These are phyloP conservation scores for Brassica carinata DNA, from an alignment of 345 rosid species.

Conservation along the genomic window DNA sequence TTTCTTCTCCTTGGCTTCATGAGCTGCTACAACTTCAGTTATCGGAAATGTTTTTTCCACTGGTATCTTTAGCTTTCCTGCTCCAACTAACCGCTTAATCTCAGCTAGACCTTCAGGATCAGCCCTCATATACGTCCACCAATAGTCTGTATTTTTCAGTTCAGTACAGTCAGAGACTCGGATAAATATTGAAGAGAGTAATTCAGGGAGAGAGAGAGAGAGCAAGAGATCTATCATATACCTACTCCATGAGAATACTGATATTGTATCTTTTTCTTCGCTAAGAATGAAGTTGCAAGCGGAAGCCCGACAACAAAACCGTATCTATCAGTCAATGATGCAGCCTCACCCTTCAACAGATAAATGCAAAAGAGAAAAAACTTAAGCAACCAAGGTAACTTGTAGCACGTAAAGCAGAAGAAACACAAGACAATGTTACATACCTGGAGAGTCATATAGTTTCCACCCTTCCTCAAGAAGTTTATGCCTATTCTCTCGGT, in stretches of 20 bases:
- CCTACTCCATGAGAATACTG: constrained; percentile 89
- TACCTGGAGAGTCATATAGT: constrained; percentile 95
- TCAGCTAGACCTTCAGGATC: constrained; percentile 82
- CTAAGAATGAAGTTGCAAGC: constrained; percentile 64
- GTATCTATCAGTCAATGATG: constrained; percentile 76
- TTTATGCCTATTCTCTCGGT: constrained; percentile 80
- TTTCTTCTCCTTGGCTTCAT: constrained; percentile 75
- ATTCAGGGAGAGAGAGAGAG: too few species aligned
- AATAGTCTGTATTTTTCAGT: constrained; percentile 55
- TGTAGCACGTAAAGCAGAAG: background rate
- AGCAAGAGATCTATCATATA: constrained; percentile 26
- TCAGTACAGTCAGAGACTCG: constrained; percentile 14
- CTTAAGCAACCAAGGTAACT: background rate
- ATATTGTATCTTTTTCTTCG: constrained; percentile 75
- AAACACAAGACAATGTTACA: background rate
- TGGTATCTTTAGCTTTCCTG: constrained; percentile 74
- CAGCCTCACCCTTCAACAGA: constrained; percentile 72
- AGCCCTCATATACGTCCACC: constrained; percentile 90
- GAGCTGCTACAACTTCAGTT: constrained; percentile 82
- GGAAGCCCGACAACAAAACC: constrained; percentile 85
- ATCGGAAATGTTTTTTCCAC: constrained; percentile 82
- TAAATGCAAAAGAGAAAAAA: constrained; percentile 2
- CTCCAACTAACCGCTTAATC: constrained; percentile 71
- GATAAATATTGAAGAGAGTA: too few species aligned
- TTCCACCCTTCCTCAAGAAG: constrained; percentile 82